These are phyloP conservation scores for Trichoderma cornu-damae DNA, from an alignment of 2,329 filamentous ascomycete genomes.

Conservation along the genomic window DNA sequence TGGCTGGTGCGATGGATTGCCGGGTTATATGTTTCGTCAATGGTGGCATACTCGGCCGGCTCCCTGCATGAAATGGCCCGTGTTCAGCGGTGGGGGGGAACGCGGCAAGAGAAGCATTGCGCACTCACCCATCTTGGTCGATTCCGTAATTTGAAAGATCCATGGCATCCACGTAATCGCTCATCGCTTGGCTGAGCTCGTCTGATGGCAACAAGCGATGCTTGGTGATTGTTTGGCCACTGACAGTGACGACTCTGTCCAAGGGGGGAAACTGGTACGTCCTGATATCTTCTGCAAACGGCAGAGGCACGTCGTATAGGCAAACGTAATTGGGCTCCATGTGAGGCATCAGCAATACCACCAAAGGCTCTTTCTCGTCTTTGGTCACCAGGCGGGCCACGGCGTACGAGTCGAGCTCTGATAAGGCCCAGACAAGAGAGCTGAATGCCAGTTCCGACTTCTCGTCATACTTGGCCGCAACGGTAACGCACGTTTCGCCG, in stretches of 20 bases:
- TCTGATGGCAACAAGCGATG: conserved; percentile 78
- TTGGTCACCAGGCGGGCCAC: conserved; percentile 82
- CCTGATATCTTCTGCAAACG: conserved; percentile 88
- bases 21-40: conserved; percentile 81
- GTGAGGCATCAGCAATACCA: conserved; percentile 74
- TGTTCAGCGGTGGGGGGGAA: not conserved
- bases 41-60: conserved; percentile 62
- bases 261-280: conserved; percentile 88
- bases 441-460: conserved; percentile 80
- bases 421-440: conserved; percentile 81
- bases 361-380: conserved; percentile 69
- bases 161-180: conserved; percentile 88
- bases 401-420: conserved; percentile 78
- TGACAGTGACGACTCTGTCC: conserved; percentile 82
- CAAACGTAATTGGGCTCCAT: conserved; percentile 78
- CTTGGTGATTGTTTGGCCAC: conserved; percentile 70
- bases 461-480: conserved; percentile 73
- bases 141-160: conserved; percentile 67
- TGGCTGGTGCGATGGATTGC: conserved; percentile 84
- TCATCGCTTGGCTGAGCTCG: conserved; percentile 75
- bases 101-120: not conserved
- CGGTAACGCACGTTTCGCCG: conserved; percentile 71
- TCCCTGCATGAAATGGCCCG: conserved; percentile 31
- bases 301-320: conserved; percentile 81
- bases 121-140: conserved; percentile 67